These are phyloP conservation scores for Penicillium hesseltinei DNA, from an alignment of 2,329 filamentous ascomycete genomes.

Conservation along the genomic window DNA sequence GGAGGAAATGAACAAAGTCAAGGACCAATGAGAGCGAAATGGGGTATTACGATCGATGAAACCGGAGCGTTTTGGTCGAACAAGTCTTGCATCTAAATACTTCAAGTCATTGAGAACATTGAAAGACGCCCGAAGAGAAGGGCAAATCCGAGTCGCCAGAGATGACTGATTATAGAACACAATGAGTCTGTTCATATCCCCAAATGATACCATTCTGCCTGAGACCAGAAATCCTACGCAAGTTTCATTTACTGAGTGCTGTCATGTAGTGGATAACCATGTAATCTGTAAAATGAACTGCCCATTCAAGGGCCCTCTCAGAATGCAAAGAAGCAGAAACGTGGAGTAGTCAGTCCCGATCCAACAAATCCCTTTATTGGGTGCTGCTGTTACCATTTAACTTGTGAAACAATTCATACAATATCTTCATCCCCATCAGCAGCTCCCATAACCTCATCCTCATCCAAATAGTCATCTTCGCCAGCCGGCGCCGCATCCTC, in stretches of 20 bases:
- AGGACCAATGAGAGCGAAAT: conserved; percentile 3
- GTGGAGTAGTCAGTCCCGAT: no score
- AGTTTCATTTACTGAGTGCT: background rate
- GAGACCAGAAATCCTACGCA: background rate
- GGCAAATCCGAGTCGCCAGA: background rate
- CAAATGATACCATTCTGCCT: background rate
- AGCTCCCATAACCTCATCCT: conserved; percentile 36
- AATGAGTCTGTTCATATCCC: background rate
- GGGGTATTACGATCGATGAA: background rate
- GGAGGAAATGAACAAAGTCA: conserved; percentile 50
- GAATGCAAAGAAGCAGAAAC: background rate
- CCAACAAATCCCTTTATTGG: background rate
- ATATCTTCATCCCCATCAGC: conserved; percentile 33
- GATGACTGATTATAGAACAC: background rate
- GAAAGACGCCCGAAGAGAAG: background rate
- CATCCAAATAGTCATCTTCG: conserved; percentile 32
- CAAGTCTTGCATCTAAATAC: background rate
- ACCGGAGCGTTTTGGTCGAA: background rate
- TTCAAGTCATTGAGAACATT: background rate
- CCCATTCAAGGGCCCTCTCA: background rate
- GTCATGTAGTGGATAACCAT: background rate
- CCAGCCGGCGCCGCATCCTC: conserved; percentile 35
- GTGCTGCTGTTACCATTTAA: background rate
- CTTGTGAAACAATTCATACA: conserved; percentile 30
- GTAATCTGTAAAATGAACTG: background rate